Base-by-base conservation (phyloP, 1,139 yeast species). In the Kodamaea suecica region DNA sequence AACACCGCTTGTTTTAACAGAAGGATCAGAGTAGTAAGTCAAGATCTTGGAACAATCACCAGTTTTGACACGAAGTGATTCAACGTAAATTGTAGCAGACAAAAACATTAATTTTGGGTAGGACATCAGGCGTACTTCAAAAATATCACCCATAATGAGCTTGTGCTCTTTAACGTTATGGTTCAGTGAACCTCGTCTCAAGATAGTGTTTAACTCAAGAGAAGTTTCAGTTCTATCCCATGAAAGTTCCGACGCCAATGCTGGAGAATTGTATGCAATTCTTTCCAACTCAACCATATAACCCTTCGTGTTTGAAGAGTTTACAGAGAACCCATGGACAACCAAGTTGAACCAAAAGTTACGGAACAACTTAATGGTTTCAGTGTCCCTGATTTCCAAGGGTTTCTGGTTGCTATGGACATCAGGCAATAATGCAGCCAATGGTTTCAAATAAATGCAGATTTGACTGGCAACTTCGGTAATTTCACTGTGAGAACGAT, bases 341-440 rank as follows among this genome's bases (percentile, higher is more conserved):
- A 84, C 94, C 75, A 92, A 71, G 52, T 90, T 92, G 56, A 85
- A 88, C 99, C 99, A 94, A 33, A 87, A 79, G 56, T 92, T 85
- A 52, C 95, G 77, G 64, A 90, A 87, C 39, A 82, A 63, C 30
- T 74, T 66, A 35, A 76, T 62, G 2, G 76, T 70, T 11, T 62
- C 67, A 27, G 73, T 63, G 37, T 77, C 75, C 9, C 55, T 54
- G 17, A 78, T 57, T 20, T 51, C 43, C 38, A 68, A 56, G 3
- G 69, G 69, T 39, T 43, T 46, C 37, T 53, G 73, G 32, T 61
- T 63, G 14, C 61, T 58, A 23, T 70, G 68, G 10, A 72, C 67
- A 29, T 69, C 62, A 2, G 97, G 96, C 37, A 88, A 67, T 27
- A 88, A 61, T 19, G 66, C 71, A 0, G 97, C 94, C 45, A 92